Base-by-base conservation (phyloP, 495 filamentous ascomycete species). In the Podospora pseudopauciseta region DNA sequence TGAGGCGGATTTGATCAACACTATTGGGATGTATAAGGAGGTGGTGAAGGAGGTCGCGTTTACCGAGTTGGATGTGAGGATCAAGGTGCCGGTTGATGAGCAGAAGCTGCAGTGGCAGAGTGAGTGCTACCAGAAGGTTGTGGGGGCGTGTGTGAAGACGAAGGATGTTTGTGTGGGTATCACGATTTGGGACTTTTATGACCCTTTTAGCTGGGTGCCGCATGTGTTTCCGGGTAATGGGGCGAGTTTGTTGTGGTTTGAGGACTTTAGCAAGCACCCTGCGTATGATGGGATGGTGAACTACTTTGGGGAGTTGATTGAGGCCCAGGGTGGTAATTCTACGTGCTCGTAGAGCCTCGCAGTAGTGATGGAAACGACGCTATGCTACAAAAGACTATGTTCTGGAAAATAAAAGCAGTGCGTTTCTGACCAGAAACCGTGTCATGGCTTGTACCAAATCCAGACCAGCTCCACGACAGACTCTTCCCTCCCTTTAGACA, bases 171-270 rank as follows among this genome's bases (percentile, higher is more conserved):
- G 91, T 71, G 82, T 91, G 3, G 91, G 89, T 5, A 79, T 92
- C 32, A 92, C 88, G 5, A 81, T 89, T 27, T 92, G 90, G 90
- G 89, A 83, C 65, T 83, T 79, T 53, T 79, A 78, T 44, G 82
- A 85, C 56, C 78, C 44, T 78, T 87, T 81, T 83, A 84, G 60
- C 72, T 90, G 87, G 88, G 80, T 90, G 19, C 87, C 87, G 0
- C 70, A 71, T 28, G 79, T 79, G 0, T 90, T 90, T 72, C 65
- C 80, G 0, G 87, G 86, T 19, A 71, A 85, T 39, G 86, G 86
- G 13, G 83, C 77, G 7, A 83, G 85, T 3, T 70, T 78, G 53
- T 77, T 86, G 20, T 88, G 84, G 82, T 75, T 78, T 53, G 80
- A 78, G 63, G 80, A 87, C 64, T 82, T 85, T 27, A 76, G 64